These are phyloP conservation scores for Boletus coccyginus DNA, from an alignment of 768 basidiomycete genomes.

Conservation along the genomic window DNA sequence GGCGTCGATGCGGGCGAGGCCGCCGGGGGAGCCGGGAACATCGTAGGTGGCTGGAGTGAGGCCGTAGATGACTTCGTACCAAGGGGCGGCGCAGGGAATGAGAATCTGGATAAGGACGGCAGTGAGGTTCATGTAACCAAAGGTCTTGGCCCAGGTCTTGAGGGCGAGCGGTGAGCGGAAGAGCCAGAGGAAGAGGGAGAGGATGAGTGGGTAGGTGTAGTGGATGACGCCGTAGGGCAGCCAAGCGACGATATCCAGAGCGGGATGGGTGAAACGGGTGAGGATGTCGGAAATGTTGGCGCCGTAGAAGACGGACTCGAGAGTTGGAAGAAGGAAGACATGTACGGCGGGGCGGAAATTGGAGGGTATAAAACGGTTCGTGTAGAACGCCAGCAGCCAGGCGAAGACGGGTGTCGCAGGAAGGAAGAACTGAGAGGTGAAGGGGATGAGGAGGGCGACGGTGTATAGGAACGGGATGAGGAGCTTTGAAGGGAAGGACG, in stretches of 20 bases:
- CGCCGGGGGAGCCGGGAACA: slow-evolving; percentile 91
- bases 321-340: slow-evolving; percentile 89
- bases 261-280: slow-evolving; percentile 88
- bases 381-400: slow-evolving; percentile 86
- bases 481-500: slow-evolving; percentile 72
- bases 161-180: slow-evolving; percentile 81
- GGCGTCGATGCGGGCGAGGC: slow-evolving; percentile 87
- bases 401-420: slow-evolving; percentile 85
- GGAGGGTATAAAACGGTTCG: slow-evolving; percentile 80
- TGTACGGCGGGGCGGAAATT: slow-evolving; percentile 77
- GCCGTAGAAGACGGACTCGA: slow-evolving; percentile 93
- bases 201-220: slow-evolving; percentile 82
- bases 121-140: slow-evolving; percentile 90
- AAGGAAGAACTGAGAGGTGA: slow-evolving; percentile 88
- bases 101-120: slow-evolving; percentile 88
- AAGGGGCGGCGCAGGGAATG: slow-evolving; percentile 90
- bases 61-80: slow-evolving; percentile 98
- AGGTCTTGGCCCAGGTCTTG: slow-evolving; percentile 79
- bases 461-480: slow-evolving; percentile 71
- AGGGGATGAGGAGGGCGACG: slow-evolving; percentile 70
- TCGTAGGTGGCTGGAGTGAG: slow-evolving; percentile 91
- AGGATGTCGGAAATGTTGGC: slow-evolving; percentile 98
- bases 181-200: slow-evolving; percentile 85
- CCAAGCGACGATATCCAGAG: slow-evolving; percentile 94
- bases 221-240: slow-evolving; percentile 95